A percentile compares a stretch with the other conserved stretches of the same genome.
Evolutionary conservation across 345 rosid species (phyloP).

Genomic region (Eucalyptus pauciflora): DNA sequence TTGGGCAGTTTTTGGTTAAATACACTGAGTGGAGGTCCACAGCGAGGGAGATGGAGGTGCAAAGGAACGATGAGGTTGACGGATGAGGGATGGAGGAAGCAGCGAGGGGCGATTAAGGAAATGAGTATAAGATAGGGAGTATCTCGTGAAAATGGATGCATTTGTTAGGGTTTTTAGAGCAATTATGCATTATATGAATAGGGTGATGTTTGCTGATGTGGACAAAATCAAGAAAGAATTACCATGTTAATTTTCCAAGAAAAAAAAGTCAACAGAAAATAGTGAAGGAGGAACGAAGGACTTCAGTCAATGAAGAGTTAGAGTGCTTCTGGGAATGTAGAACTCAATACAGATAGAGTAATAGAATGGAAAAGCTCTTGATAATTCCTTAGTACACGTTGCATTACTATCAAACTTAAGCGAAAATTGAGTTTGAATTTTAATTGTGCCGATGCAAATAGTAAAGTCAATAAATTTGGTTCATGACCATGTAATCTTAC

Average conservation of each 20-base stretch:
- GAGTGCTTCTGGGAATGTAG: not conserved
- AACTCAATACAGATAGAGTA: not conserved
- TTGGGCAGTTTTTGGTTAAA: not conserved
- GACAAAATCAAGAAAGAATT: not conserved
- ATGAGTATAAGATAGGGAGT: not conserved
- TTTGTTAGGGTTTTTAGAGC: not conserved
- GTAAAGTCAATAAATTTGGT: not conserved
- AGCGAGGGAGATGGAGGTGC: not conserved
- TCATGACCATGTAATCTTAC: not conserved
- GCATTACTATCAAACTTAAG: not conserved
- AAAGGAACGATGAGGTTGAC: not conserved
- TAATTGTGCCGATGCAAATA: not conserved
- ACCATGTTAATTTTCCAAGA: not conserved
- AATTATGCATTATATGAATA: not conserved
- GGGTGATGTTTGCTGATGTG: not conserved
- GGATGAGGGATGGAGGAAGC: not conserved
- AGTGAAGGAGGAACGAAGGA: not conserved
- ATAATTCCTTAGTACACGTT: not conserved
- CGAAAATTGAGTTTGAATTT: not conserved
- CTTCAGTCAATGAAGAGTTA: not conserved
- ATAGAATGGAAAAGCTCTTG: not conserved
- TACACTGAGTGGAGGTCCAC: not conserved
- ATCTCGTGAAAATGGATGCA: not conserved
- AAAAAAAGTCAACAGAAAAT: not conserved
- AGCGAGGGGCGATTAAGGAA: accelerated